Evolutionary conservation across 306 rosid genomes (phyloP).

Genomic region (Prunus mume): DNA sequence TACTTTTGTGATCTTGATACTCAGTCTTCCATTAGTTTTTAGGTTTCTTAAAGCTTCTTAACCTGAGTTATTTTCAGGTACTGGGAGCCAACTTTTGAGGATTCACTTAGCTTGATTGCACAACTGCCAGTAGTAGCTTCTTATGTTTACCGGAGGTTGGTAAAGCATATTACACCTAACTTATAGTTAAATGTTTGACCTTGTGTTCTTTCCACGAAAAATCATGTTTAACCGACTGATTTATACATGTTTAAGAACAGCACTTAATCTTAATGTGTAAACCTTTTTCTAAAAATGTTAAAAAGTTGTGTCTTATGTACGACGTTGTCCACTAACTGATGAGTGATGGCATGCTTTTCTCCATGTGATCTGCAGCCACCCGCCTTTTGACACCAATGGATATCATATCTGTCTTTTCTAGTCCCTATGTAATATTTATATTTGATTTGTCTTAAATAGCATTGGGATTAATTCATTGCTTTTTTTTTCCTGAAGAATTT

Average conservation of each 20-base stretch:
- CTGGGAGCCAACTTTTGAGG: conserved; percentile 99
- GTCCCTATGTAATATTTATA: background rate
- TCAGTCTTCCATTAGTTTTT: conserved; percentile 20
- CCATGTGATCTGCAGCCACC: background rate
- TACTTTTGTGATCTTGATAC: conserved; percentile 7
- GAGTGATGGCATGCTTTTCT: background rate
- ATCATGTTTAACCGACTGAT: background rate
- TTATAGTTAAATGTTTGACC: background rate
- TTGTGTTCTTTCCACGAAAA: background rate
- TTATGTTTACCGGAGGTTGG: conserved; percentile 85
- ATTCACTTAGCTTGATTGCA: conserved; percentile 85
- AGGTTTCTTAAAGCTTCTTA: conserved; percentile 20
- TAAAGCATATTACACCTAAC: conserved; percentile 17
- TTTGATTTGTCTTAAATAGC: conserved; percentile 17
- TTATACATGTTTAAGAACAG: conserved; percentile 1
- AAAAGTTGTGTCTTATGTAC: background rate
- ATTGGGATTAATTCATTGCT: conserved; percentile 24
- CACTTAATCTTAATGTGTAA: background rate
- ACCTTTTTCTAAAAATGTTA: background rate
- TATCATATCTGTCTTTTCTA: background rate
- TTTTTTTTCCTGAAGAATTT: conserved; percentile 57
- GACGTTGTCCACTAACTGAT: background rate
- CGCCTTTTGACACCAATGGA: background rate
- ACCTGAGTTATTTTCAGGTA: conserved; percentile 50
- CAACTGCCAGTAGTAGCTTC: conserved; percentile 87